Evolutionary conservation across 75 land plant species (phyloP).

Genomic region (Cupressus sempervirens): DNA sequence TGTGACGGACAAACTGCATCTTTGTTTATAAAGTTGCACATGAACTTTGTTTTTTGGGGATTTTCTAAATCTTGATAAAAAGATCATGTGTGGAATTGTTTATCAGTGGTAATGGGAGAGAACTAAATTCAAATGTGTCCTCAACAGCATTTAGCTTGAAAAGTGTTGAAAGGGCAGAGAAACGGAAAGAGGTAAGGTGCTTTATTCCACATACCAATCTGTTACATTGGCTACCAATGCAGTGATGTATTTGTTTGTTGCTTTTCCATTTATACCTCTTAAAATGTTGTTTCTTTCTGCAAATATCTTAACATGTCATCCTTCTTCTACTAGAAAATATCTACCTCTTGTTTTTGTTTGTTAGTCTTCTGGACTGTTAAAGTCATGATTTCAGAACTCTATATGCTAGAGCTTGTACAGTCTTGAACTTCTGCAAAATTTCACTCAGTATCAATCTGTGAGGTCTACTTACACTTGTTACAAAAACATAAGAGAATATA

Average conservation of each 20-base stretch:
- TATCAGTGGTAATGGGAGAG: constrained; percentile 4
- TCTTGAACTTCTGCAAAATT: not conserved
- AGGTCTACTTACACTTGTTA: not conserved
- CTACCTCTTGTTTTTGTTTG: not conserved
- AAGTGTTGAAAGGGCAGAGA: constrained; percentile 79
- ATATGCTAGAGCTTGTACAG: not conserved
- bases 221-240: not conserved
- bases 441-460: not conserved
- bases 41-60: not conserved
- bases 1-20: not conserved
- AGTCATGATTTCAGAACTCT: not conserved
- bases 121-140: not conserved
- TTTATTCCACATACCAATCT: not conserved
- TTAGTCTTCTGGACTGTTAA: not conserved
- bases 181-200: constrained; percentile 68
- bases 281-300: not conserved
- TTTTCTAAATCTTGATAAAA: not conserved
- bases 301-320: not conserved
- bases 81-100: not conserved
- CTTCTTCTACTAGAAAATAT: not conserved
- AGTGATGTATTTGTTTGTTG: not conserved
- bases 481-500: not conserved
- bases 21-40: not conserved
- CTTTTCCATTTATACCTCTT: not conserved
- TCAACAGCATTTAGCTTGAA: constrained; percentile 39